Percentiles rank a stretch among this genome's conserved stretches.
phyloP scores from a whole-genome alignment of 257 asterid genomes.

The Cynanchum wilfordii region DNA sequence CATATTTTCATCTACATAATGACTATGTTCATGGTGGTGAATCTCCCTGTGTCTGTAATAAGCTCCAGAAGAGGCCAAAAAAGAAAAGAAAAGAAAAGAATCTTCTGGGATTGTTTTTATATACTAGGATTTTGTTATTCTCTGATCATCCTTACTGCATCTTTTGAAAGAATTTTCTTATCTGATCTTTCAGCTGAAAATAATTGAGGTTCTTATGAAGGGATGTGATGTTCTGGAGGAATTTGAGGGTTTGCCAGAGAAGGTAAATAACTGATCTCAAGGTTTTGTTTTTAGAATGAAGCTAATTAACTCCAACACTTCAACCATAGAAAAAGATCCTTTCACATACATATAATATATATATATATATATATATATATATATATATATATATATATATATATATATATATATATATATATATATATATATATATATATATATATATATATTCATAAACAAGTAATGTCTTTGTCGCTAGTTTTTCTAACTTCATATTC shows the following conservation, averaged over 20 bases:
- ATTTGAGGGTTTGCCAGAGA: conserved; percentile 37
- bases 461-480: background rate
- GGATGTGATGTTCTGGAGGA: conserved; percentile 59
- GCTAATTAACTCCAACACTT: background rate
- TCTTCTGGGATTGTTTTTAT: background rate
- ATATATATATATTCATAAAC: background rate
- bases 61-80: background rate
- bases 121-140: background rate
- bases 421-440: too few relatives aligned
- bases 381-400: too few relatives aligned
- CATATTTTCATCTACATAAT: background rate
- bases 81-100: too few relatives aligned
- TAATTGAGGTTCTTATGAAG: conserved; percentile 67
- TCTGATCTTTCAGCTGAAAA: conserved; percentile 56
- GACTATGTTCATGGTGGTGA: background rate
- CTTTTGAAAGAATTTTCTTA: background rate
- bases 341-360: too few relatives aligned
- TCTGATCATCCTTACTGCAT: background rate
- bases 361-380: too few relatives aligned
- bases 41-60: background rate
- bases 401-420: too few relatives aligned
- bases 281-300: background rate
- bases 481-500: background rate
- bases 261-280: conserved; percentile 39
- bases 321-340: background rate